Conservation (phyloP, 2,329 filamentous ascomycete species). For the Orbilia brochopaga region DNA sequence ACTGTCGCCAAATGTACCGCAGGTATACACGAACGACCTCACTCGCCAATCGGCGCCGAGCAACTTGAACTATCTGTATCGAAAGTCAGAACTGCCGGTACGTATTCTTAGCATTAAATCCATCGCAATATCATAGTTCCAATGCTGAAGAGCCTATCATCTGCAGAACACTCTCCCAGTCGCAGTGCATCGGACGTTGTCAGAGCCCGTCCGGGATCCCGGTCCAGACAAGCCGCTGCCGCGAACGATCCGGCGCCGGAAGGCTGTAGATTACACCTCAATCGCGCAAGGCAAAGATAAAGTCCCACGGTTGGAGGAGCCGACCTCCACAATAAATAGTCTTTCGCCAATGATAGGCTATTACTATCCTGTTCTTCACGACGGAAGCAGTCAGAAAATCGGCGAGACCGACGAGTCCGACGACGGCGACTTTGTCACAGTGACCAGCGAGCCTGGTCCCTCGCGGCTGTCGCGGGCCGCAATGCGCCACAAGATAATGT, state of each 20-base stretch:
- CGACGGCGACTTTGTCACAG: constrained; percentile 32
- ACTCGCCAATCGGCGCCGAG: constrained; percentile 32
- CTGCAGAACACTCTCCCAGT: constrained; percentile 15
- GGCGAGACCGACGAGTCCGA: constrained; percentile 5
- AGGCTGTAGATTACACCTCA: constrained; percentile 29
- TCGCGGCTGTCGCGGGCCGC: constrained; percentile 15
- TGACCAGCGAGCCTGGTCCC: constrained; percentile 37
- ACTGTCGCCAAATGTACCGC: constrained; percentile 24
- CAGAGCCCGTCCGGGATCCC: constrained; percentile 34
- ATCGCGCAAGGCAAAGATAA: constrained; percentile 14
- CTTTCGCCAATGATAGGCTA: constrained; percentile 32
- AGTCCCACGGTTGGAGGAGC: constrained; percentile 14
- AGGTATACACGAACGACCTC: constrained; percentile 42
- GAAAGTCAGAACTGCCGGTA: constrained; percentile 29
- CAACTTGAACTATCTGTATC: constrained; percentile 33
- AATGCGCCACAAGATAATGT: constrained; percentile 44
- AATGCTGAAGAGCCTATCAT: constrained; percentile 1
- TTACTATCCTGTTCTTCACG: constrained; percentile 23
- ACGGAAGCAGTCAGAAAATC: neutral
- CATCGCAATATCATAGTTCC: neutral
- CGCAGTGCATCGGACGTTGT: constrained; percentile 1
- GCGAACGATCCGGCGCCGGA: constrained; percentile 36
- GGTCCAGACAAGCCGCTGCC: constrained; percentile 40
- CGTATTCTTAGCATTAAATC: neutral
- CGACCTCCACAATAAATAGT: neutral